Base-by-base conservation (phyloP, 768 basidiomycete species). In the Tulasnella sp. region DNA sequence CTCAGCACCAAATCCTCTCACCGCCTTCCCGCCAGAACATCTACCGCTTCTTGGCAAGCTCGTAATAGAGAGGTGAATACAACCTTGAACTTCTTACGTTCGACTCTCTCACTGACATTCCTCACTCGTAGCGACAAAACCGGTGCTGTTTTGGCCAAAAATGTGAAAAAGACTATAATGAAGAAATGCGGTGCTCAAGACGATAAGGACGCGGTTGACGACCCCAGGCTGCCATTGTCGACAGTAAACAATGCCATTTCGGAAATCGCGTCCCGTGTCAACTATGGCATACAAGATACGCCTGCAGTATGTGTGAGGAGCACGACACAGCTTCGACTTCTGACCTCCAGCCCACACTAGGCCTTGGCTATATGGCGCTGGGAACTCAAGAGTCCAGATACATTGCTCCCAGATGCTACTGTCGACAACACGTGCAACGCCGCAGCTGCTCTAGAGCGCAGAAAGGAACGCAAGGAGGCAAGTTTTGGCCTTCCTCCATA, bases 311-410 rank as follows among this genome's bases (percentile, higher is more conserved):
- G 59, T 71, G 42, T 19, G 22, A 39, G 52, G 81, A 68, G 52
- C 12, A 4, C 29, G 16, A n/a, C 62, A 32, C 70, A n/a, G 22
- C 17, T 32, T 7, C 42, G 17, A n/a, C 26, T 41, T 4, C 9
- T 70, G 47, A 40, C 19, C 36, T 52, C 19, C 47, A 14, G 62
- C n/a, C n/a, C 34, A 88, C 7, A 9, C n/a, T 41, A 67, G 74
- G 81, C 85, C n/a, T 80, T 91, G 39, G 88, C 86, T 74, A 81
- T 90, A 26, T 95, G 92, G 92, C 83, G 91, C 67, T 96, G 94
- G 94, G 94, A 96, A 78, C 88, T 91, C 12, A 87, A 86, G 76
- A 83, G 86, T 2, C 75, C 83, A 22, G 82, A 84, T 74, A n/a
- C 52, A n/a, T 26, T 71, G 52, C 36, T 71, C 36, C 70, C 70